Conservation (phyloP, 2,329 filamentous ascomycete species). For the Xylariales sp. region DNA sequence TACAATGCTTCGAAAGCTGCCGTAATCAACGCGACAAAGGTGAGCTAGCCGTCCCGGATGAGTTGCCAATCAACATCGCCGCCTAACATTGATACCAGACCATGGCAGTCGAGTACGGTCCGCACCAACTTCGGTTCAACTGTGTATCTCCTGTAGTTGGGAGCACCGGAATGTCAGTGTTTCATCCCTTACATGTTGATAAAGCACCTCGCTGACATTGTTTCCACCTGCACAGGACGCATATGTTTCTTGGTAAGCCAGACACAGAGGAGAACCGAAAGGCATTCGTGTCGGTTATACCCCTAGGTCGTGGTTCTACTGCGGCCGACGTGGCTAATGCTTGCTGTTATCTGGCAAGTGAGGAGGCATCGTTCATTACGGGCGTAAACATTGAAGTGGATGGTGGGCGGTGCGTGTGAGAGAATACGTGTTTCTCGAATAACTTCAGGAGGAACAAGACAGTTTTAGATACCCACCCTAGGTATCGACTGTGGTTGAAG, state of each 20-base stretch:
- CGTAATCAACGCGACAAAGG: slow-evolving; percentile 53
- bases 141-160: slow-evolving; percentile 65
- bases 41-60: slow-evolving; percentile 4
- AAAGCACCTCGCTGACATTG: too few species aligned
- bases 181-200: not conserved
- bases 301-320: slow-evolving; percentile 50
- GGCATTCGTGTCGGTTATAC: slow-evolving; percentile 49
- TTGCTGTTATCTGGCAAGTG: slow-evolving; percentile 64
- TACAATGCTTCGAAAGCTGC: slow-evolving; percentile 65
- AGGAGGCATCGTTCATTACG: slow-evolving; percentile 68
- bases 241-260: slow-evolving; percentile 54
- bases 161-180: slow-evolving; percentile 53
- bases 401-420: slow-evolving; percentile 26
- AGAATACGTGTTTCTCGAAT: not conserved
- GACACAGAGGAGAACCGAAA: slow-evolving; percentile 58
- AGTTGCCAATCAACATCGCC: not conserved
- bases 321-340: slow-evolving; percentile 66
- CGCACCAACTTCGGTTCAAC: slow-evolving; percentile 69
- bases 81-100: slow-evolving; percentile 18
- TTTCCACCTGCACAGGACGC: slow-evolving; percentile 24
- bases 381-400: slow-evolving; percentile 63
- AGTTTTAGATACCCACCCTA: not conserved
- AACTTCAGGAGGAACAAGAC: not conserved
- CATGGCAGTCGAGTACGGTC: slow-evolving; percentile 68
- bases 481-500: not conserved